These are phyloP conservation scores for Tetrastigma voinierianum DNA, from an alignment of 164 flowering plant genomes.

Conservation along the genomic window DNA sequence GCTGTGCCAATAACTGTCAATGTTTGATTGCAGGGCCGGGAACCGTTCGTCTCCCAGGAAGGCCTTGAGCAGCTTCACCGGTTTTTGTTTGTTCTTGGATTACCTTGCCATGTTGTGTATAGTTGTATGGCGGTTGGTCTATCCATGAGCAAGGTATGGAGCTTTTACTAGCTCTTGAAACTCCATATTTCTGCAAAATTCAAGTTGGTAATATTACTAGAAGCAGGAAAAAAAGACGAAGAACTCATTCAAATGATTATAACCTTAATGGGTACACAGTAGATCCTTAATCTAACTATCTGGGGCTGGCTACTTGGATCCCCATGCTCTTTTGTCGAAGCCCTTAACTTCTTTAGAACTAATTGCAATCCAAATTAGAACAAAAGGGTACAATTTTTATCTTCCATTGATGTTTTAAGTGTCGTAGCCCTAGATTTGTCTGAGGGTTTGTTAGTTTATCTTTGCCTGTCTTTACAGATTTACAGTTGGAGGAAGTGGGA, in stretches of 20 bases:
- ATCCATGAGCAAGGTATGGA: conserved; percentile 76
- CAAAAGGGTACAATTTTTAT: background rate
- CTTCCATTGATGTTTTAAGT: no score
- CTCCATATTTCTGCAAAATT: no score
- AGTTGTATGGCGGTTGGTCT: conserved; percentile 73
- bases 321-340: background rate
- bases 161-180: background rate
- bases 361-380: background rate
- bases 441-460: background rate
- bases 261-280: background rate
- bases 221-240: no score
- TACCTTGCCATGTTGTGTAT: conserved; percentile 87
- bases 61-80: conserved; percentile 94
- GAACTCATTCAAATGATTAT: background rate
- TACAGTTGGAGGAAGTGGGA: conserved; percentile 99
- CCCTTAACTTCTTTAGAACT: background rate
- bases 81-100: conserved; percentile 89
- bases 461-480: conserved; percentile 41
- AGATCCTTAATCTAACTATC: background rate
- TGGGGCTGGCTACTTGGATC: background rate
- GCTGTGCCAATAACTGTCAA: background rate
- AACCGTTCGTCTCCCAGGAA: conserved; percentile 86
- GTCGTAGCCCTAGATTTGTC: background rate
- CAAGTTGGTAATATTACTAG: no score
- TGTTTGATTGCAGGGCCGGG: conserved; percentile 61